Conservation (phyloP, 352 stramenopile genomes). For the Nothophytophthora sp. region DNA sequence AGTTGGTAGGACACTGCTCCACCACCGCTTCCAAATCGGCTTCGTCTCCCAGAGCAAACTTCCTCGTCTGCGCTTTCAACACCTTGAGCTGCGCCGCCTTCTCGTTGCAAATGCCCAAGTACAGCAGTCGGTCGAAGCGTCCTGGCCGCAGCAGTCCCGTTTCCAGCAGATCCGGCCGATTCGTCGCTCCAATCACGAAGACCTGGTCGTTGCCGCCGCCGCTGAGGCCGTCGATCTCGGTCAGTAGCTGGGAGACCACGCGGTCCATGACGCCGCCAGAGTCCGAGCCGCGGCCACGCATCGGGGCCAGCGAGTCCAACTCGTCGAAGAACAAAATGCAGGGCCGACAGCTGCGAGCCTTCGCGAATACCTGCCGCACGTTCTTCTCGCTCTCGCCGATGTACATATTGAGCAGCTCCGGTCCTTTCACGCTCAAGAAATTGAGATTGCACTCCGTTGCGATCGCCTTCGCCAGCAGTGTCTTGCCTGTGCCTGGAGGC, state of each 20-base stretch:
- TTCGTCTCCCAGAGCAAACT: slow-evolving; percentile 65
- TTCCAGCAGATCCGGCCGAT: slow-evolving; percentile 97
- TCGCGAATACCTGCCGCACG: slow-evolving; percentile 94
- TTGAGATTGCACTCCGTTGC: slow-evolving; percentile 96
- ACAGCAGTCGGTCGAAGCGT: slow-evolving; percentile 84
- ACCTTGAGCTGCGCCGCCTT: slow-evolving; percentile 77
- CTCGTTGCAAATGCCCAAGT: slow-evolving; percentile 82
- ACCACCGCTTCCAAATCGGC: slow-evolving; percentile 68
- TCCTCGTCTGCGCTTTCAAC: slow-evolving; percentile 82
- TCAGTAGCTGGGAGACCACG: slow-evolving; percentile 95
- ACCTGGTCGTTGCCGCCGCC: slow-evolving; percentile 80
- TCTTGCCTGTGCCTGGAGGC: slow-evolving; percentile 93
- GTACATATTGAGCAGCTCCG: slow-evolving; percentile 97
- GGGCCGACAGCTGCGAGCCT: slow-evolving; percentile 72
- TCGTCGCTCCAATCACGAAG: slow-evolving; percentile 97
- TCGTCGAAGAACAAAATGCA: slow-evolving; percentile 96
- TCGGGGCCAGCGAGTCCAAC: slow-evolving; percentile 88
- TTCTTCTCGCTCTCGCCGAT: slow-evolving; percentile 98
- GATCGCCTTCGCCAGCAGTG: slow-evolving; percentile 94
- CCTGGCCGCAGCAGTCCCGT: slow-evolving; percentile 93
- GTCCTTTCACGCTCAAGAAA: slow-evolving; percentile 96
- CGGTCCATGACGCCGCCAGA: slow-evolving; percentile 95
- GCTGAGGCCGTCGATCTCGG: slow-evolving; percentile 93
- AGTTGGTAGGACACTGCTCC: slow-evolving; percentile 63
- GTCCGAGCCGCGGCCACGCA: slow-evolving; percentile 88